Evolutionary conservation across 208 protist species (phyloP).

Genomic region (Crithidia thermophila): DNA sequence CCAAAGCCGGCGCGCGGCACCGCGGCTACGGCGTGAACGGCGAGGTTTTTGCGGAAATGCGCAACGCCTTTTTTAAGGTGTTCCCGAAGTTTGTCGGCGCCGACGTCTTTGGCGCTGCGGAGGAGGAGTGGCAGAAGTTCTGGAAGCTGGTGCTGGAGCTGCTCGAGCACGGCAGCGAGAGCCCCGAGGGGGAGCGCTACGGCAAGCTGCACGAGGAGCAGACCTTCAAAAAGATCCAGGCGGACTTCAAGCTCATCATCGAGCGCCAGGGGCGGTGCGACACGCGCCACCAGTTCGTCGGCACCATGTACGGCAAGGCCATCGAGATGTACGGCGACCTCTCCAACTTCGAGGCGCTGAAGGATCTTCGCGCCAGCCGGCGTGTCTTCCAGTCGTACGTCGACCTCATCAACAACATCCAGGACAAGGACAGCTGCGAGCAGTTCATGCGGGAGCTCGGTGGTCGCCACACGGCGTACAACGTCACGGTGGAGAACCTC

Average conservation of each 20-base stretch:
- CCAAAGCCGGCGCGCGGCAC: constrained; percentile 64
- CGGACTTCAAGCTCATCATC: constrained; percentile 58
- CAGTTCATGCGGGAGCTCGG: constrained; percentile 67
- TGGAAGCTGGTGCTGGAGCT: constrained; percentile 60
- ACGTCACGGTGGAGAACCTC: constrained; percentile 51
- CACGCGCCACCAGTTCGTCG: constrained; percentile 55
- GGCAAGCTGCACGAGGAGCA: constrained; percentile 46
- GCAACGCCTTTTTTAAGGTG: constrained; percentile 68
- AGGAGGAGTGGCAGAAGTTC: constrained; percentile 72
- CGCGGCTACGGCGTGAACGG: constrained; percentile 65
- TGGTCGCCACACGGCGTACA: constrained; percentile 59
- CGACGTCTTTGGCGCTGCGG: constrained; percentile 48
- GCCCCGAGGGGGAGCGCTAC: constrained; percentile 58
- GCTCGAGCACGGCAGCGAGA: constrained; percentile 54
- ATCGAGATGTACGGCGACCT: constrained; percentile 68
- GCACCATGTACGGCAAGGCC: constrained; percentile 72
- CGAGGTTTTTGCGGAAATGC: constrained; percentile 56
- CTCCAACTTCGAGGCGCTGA: constrained; percentile 55
- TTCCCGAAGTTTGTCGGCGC: constrained; percentile 75
- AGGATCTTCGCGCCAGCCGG: constrained; percentile 49
- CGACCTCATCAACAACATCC: constrained; percentile 50
- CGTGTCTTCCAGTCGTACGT: constrained; percentile 59
- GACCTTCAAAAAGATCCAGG: constrained; percentile 51
- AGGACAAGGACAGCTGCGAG: constrained; percentile 37
- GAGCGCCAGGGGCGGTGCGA: constrained; percentile 55